Conservation (phyloP, 129 eudicot genomes). For the Artemisia argyi region DNA sequence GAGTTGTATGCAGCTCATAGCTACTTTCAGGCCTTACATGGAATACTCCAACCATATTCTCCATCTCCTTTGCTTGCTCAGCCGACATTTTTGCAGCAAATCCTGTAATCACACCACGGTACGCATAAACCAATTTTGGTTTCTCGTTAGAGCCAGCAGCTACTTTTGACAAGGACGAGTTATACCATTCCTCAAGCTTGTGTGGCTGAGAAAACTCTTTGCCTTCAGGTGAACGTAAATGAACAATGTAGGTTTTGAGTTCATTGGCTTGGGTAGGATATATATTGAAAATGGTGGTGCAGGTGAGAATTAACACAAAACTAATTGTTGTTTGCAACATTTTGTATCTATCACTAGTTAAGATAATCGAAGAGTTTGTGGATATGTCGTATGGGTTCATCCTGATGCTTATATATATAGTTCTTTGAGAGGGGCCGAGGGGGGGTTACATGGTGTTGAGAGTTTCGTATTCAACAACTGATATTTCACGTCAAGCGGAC, state of each 20-base stretch:
- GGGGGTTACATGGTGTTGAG: neutral
- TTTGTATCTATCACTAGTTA: too few species aligned
- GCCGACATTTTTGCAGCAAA: neutral
- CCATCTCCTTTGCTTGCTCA: neutral
- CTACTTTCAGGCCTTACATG: neutral
- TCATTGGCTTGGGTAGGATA: neutral
- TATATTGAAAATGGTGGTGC: neutral
- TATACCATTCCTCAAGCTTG: neutral
- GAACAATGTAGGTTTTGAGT: conserved; percentile 2
- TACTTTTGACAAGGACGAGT: neutral
- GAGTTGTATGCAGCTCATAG: neutral
- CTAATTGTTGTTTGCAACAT: neutral
- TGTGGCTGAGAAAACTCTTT: neutral
- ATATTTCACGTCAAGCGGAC: neutral
- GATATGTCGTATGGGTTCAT: neutral
- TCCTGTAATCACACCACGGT: neutral
- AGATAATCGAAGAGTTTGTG: too few species aligned
- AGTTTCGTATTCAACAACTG: neutral
- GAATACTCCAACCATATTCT: neutral
- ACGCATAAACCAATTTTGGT: neutral
- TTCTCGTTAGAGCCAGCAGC: neutral
- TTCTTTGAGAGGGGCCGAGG: too few species aligned
- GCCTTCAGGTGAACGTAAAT: neutral
- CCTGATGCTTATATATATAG: neutral
- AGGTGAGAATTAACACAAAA: neutral